Conservation (phyloP, 306 rosid species). For the Trifolium subterraneum region DNA sequence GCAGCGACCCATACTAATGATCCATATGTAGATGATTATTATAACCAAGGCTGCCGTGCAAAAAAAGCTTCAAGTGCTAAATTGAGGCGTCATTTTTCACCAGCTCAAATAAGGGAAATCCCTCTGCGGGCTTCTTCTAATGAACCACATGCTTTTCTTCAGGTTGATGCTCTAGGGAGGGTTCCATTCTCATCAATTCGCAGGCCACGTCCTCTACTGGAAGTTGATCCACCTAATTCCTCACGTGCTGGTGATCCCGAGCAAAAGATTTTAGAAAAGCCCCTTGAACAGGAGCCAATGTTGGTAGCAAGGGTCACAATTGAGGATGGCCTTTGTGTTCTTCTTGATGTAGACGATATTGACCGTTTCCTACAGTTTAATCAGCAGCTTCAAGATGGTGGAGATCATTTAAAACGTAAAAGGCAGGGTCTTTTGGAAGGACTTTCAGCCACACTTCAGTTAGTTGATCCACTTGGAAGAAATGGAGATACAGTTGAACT, state of each 20-base stretch:
- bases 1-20: conserved; percentile 96
- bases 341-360: conserved; percentile 95
- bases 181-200: conserved; percentile 98
- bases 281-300: conserved; percentile 97
- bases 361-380: conserved; percentile 89
- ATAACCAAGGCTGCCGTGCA: conserved; percentile 90
- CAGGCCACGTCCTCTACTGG: conserved; percentile 99
- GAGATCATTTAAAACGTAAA: conserved; percentile 63
- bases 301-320: conserved; percentile 90
- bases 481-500: conserved; percentile 67
- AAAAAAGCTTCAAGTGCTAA: conserved; percentile 78
- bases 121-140: conserved; percentile 79
- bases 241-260: conserved; percentile 59
- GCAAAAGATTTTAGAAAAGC: conserved; percentile 79
- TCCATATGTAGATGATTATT: conserved; percentile 97
- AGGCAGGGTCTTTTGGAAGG: conserved; percentile 80
- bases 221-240: conserved; percentile 86
- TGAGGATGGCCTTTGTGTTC: conserved; percentile 94
- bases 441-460: conserved; percentile 82
- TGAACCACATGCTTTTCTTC: conserved; percentile 99
- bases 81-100: conserved; percentile 92
- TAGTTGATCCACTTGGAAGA: conserved; percentile 89
- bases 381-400: conserved; percentile 78
- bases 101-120: conserved; percentile 83
- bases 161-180: conserved; percentile 98